Percentiles rank a stretch among this genome's conserved stretches.
Evolutionary conservation across 768 basidiomycete genomes (phyloP).

Genomic region (Naematelia aurantialba): DNA sequence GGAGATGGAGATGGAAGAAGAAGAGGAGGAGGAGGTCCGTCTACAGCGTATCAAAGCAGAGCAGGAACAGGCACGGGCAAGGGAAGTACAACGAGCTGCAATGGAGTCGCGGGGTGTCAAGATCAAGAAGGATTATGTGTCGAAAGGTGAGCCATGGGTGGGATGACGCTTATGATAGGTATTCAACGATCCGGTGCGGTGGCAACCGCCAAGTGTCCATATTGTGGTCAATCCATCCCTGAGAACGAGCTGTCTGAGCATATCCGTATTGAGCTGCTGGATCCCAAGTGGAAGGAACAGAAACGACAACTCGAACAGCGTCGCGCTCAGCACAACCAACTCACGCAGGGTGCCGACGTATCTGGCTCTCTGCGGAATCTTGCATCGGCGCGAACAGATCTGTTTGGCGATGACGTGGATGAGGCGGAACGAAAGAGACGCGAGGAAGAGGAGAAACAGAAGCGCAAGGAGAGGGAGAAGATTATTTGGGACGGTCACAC

Average conservation of each 20-base stretch:
- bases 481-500: conserved; percentile 99
- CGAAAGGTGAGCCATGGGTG: conserved; percentile 64
- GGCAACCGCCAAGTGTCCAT: conserved; percentile 78
- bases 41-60: conserved; percentile 55
- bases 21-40: conserved; percentile 57
- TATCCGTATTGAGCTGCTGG: conserved; percentile 95
- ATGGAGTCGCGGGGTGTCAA: conserved; percentile 45
- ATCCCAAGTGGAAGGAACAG: conserved; percentile 97
- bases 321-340: conserved; percentile 59
- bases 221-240: conserved; percentile 94
- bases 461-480: conserved; percentile 83
- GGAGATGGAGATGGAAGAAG: conserved; percentile 72
- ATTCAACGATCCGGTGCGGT: conserved; percentile 57
- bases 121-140: conserved; percentile 78
- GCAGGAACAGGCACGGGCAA: conserved; percentile 72
- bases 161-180: conserved; percentile 20
- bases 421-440: conserved; percentile 73
- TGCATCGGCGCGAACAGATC: conserved; percentile 91
- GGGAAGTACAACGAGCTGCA: conserved; percentile 71
- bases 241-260: conserved; percentile 95
- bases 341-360: conserved; percentile 68
- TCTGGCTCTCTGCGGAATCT: conserved; percentile 87
- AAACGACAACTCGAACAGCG: conserved; percentile 82
- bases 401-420: conserved; percentile 90
- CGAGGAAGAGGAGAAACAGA: conserved; percentile 77